Conservation (phyloP, 2,329 filamentous ascomycete genomes). For the Thielaviopsis populi region DNA sequence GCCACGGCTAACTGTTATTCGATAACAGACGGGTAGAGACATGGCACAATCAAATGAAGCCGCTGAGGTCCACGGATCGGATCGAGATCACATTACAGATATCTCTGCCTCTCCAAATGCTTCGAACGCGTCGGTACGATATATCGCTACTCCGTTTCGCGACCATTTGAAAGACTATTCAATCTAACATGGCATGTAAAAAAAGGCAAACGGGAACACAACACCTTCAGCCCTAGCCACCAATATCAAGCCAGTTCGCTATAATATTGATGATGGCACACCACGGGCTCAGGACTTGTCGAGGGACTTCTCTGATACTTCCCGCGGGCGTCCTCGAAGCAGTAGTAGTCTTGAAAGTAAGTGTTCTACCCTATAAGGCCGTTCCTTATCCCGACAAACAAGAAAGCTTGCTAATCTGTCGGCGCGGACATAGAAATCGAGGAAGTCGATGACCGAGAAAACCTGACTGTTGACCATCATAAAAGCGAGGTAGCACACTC, state of each 20-base stretch:
- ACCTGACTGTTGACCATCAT: slow-evolving; percentile 27
- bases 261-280: slow-evolving; percentile 55
- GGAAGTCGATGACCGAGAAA: slow-evolving; percentile 44
- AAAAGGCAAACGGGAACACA: slow-evolving; percentile 23
- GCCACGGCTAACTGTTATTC: not conserved
- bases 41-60: slow-evolving; percentile 7
- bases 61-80: slow-evolving; percentile 4
- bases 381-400: not conserved
- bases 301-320: slow-evolving; percentile 52
- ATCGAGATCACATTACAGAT: slow-evolving; percentile 8
- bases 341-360: slow-evolving; percentile 65
- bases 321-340: slow-evolving; percentile 47
- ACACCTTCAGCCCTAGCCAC: slow-evolving; percentile 62
- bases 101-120: slow-evolving; percentile 1
- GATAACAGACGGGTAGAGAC: not conserved
- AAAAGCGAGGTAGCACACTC: slow-evolving; percentile 26
- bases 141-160: not conserved
- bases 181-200: not conserved
- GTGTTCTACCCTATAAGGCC: not conserved
- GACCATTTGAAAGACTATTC: not conserved
- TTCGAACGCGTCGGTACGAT: slow-evolving; percentile 1
- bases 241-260: slow-evolving; percentile 49
- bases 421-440: slow-evolving; percentile 8
- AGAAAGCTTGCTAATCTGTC: not conserved
- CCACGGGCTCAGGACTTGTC: slow-evolving; percentile 64